Percentiles rank a stretch among this genome's conserved stretches.
Evolutionary conservation across 768 basidiomycete species (phyloP).

Genomic region (Amanita muscaria): DNA sequence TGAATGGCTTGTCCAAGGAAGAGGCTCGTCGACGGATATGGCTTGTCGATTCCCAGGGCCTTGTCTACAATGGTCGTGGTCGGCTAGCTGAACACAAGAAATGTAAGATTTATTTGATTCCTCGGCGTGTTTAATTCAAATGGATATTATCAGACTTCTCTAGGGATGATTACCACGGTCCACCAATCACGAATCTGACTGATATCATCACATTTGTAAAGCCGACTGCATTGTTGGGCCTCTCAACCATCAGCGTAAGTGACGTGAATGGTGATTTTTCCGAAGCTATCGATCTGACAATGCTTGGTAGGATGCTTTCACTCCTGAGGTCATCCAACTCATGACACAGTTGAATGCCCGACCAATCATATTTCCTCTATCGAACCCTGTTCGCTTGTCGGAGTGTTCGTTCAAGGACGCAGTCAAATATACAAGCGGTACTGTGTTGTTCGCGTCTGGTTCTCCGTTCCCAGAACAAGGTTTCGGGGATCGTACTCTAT

Average conservation of each 20-base stretch:
- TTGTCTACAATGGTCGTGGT: constrained; percentile 71
- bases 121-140: constrained; percentile 6
- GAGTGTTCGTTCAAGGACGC: constrained; percentile 79
- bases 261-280: too few relatives aligned
- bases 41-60: constrained; percentile 80
- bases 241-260: constrained; percentile 73
- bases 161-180: constrained; percentile 68
- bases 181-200: constrained; percentile 63
- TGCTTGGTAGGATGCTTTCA: constrained; percentile 56
- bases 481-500: constrained; percentile 46
- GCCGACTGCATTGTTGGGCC: constrained; percentile 83
- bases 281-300: neutral
- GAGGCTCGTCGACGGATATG: constrained; percentile 74
- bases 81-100: constrained; percentile 77
- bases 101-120: constrained; percentile 32
- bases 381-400: constrained; percentile 77
- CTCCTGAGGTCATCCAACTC: constrained; percentile 52
- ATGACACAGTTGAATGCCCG: constrained; percentile 76
- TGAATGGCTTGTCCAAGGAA: constrained; percentile 66
- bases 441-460: constrained; percentile 80
- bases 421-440: constrained; percentile 60
- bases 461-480: constrained; percentile 69
- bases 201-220: constrained; percentile 76
- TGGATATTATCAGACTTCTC: constrained; percentile 55
- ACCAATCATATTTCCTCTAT: constrained; percentile 90